Evolutionary conservation across 2,329 filamentous ascomycete genomes (phyloP), one percentile per base, ranked within the genome.

Genomic region (Escovopsis weberi): DNA sequence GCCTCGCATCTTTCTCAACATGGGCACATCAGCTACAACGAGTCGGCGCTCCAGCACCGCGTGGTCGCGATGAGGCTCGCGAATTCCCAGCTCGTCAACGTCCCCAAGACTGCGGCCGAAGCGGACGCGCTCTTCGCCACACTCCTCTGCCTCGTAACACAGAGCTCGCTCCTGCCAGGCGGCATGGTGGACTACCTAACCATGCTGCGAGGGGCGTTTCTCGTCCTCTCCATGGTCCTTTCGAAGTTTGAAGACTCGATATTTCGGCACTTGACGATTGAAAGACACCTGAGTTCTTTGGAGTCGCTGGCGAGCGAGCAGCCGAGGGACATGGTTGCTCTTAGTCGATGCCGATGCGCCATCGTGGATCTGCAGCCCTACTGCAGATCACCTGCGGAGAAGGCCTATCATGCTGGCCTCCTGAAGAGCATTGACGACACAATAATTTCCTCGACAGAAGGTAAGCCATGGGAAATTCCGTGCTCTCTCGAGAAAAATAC

Each of bases 121-220:
- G 56, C 53, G 11, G 62, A 65, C 47, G 61, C 61, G 10, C 47
- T 61, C 6, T 58, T 59, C 41, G 62, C 54, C 10, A 50, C 62
- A 4, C 49, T 60, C 23, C 44, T 64, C 26, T 59, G 60, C 3
- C 53, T 64, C 6, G 46, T 55, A 3, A 58, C 61, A 15, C 62
- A 64, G 42, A 55, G 60, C 2, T 55, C 53, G 1, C 57, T 61
- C 35, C 54, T 65, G 51, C 49, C 55, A 2, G 57, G 63, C 9
- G 58, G 60, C 39, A 63, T 65, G 57, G 48, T 47, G 18, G 61
- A 65, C 41, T 65, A 63, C 35, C 38, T 64, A 3, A 50, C 57
- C 39, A 60, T 63, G 52, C 50, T 55, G 7, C 53, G 60, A 26
- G 61, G 59, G 4, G 51, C 51, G 6, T 49, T 48, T 18, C 45